Conservation (phyloP, 306 rosid genomes). For the Cotoneaster glaucophyllus region DNA sequence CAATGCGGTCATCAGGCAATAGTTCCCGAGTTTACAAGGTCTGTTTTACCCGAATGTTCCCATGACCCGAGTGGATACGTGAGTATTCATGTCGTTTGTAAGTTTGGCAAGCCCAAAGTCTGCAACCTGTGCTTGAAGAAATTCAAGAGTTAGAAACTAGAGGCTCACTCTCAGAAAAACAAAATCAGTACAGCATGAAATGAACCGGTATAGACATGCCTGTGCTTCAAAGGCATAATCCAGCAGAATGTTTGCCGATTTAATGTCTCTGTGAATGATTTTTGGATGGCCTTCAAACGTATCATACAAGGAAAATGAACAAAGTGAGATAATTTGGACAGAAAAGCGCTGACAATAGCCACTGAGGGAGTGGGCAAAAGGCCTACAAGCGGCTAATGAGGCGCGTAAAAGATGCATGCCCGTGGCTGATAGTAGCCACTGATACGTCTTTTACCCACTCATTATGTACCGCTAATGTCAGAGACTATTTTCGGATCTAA, state of each 20-base stretch:
- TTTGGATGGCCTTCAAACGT: slow-evolving; percentile 70
- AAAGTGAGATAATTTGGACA: not conserved
- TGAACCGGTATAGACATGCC: slow-evolving; percentile 24
- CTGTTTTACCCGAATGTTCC: slow-evolving; percentile 89
- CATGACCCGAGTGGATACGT: slow-evolving; percentile 93
- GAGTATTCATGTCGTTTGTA: slow-evolving; percentile 61
- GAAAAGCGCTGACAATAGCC: not conserved
- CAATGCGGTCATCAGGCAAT: not conserved
- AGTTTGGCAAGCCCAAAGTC: slow-evolving; percentile 95
- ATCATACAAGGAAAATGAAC: slow-evolving; percentile 8
- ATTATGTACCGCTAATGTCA: not conserved
- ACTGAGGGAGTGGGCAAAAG: not conserved
- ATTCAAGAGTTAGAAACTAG: slow-evolving; percentile 21
- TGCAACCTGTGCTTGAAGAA: slow-evolving; percentile 60
- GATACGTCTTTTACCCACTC: not conserved
- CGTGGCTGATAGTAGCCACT: not conserved
- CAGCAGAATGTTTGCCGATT: slow-evolving; percentile 82
- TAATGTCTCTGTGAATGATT: slow-evolving; percentile 93
- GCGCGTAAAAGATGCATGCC: not conserved
- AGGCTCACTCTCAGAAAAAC: not conserved
- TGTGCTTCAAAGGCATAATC: slow-evolving; percentile 75
- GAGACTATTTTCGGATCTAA: not conserved
- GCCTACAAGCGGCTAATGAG: not conserved
- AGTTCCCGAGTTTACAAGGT: not conserved
- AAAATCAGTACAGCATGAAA: not conserved